Conservation (phyloP, 768 basidiomycete species). For the Piloderma croceum region DNA sequence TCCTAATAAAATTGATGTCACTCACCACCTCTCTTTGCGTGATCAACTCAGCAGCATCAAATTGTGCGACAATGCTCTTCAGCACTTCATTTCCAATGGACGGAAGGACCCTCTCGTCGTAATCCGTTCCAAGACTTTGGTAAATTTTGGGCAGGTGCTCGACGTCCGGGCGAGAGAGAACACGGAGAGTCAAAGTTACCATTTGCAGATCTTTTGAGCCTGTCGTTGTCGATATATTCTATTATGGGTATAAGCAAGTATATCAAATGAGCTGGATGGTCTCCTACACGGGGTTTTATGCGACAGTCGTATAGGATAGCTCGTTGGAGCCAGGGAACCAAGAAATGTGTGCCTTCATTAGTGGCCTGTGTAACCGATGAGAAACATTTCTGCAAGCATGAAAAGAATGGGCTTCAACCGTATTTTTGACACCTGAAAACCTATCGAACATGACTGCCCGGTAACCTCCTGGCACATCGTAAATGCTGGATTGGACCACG, state of each 20-base stretch:
- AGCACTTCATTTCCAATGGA: conserved; percentile 98
- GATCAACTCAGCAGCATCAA: conserved; percentile 94
- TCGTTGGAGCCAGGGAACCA: conserved; percentile 92
- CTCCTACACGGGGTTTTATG: conserved; percentile 85
- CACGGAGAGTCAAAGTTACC: conserved; percentile 94
- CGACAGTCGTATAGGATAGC: conserved; percentile 97
- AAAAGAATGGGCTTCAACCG: conserved; percentile 38
- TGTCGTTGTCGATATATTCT: conserved; percentile 99
- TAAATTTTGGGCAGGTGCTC: conserved; percentile 89
- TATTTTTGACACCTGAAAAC: conserved; percentile 83
- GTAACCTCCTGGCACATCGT: conserved; percentile 85
- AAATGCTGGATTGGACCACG: conserved; percentile 44
- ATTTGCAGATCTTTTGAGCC: conserved; percentile 99
- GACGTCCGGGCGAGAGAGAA: conserved; percentile 89
- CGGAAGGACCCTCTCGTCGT: conserved; percentile 95
- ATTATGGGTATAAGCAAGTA: conserved; percentile 8
- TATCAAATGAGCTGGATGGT: conserved; percentile 1
- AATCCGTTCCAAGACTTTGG: conserved; percentile 90
- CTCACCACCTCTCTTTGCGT: conserved; percentile 95
- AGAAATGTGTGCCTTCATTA: conserved; percentile 91
- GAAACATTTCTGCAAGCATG: neutral
- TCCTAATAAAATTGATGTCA: conserved; percentile 13
- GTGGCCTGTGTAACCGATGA: conserved; percentile 52
- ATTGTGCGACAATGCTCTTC: conserved; percentile 97
- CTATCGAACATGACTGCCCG: conserved; percentile 98